Percentiles rank a stretch among this genome's conserved stretches.
phyloP scores from a whole-genome alignment of 495 filamentous ascomycete species.

The Aspergillus incahuasiensis region DNA sequence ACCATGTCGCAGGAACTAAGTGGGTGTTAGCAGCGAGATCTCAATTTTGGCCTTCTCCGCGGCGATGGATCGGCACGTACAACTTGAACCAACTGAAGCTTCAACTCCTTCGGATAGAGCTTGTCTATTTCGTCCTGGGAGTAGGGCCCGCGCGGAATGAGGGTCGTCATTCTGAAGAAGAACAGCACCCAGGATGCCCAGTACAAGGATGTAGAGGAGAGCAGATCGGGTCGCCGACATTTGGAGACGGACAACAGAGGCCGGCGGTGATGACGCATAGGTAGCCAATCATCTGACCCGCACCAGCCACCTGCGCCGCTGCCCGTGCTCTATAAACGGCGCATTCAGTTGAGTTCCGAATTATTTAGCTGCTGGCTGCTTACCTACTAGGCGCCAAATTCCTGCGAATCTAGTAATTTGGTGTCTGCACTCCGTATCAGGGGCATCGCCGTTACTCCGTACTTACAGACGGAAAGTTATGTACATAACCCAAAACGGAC shows the following conservation, averaged over 20 bases:
- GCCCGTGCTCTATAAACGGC: not conserved
- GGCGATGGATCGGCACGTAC: slow-evolving; percentile 36
- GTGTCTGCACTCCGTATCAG: too few relatives aligned
- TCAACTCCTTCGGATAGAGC: slow-evolving; percentile 74
- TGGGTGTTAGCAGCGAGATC: not conserved
- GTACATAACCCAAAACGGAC: not conserved
- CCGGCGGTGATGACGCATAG: slow-evolving; percentile 17
- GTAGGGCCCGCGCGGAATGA: slow-evolving; percentile 72
- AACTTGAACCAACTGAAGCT: slow-evolving; percentile 87
- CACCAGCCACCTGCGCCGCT: slow-evolving; percentile 7
- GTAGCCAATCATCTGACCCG: slow-evolving; percentile 16
- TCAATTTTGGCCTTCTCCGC: not conserved
- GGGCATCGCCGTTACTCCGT: too few relatives aligned
- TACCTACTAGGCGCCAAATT: not conserved
- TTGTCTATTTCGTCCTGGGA: slow-evolving; percentile 69
- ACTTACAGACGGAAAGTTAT: not conserved
- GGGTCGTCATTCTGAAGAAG: slow-evolving; percentile 61
- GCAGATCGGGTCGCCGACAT: not conserved
- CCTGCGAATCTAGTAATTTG: not conserved
- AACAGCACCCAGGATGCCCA: not conserved
- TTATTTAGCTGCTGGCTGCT: not conserved
- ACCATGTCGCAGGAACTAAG: slow-evolving; percentile 79
- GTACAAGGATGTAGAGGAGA: not conserved
- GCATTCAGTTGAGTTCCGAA: not conserved
- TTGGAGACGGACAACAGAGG: not conserved